A percentile compares a stretch with the other conserved stretches of the same genome.
These are phyloP conservation scores for Aspergillus proliferans DNA, from an alignment of 2,329 filamentous ascomycete genomes.

Conservation along the genomic window DNA sequence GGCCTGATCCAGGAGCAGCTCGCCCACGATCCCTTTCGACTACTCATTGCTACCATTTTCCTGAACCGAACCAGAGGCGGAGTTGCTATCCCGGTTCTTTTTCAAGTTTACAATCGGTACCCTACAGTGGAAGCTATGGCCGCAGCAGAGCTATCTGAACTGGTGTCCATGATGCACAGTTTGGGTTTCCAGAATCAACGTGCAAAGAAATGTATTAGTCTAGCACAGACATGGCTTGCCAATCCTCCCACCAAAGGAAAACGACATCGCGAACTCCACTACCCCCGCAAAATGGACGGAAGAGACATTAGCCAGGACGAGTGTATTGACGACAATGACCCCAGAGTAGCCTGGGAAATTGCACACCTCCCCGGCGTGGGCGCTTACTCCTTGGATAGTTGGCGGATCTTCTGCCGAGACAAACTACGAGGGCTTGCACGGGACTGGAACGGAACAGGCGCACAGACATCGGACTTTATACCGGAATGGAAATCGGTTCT, in stretches of 20 bases:
- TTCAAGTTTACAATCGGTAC: slow-evolving; percentile 60
- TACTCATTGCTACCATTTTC: slow-evolving; percentile 77
- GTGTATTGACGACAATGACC: slow-evolving; percentile 43
- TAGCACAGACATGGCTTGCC: slow-evolving; percentile 63
- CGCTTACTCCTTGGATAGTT: slow-evolving; percentile 78
- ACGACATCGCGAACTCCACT: slow-evolving; percentile 53
- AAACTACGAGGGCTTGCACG: slow-evolving; percentile 59
- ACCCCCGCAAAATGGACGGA: slow-evolving; percentile 47
- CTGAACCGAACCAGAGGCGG: slow-evolving; percentile 73
- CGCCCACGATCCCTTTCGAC: slow-evolving; percentile 66
- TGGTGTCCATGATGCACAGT: slow-evolving; percentile 59
- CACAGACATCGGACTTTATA: slow-evolving; percentile 51
- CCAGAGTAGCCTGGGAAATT: slow-evolving; percentile 67
- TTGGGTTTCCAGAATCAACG: slow-evolving; percentile 67
- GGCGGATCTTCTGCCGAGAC: slow-evolving; percentile 90
- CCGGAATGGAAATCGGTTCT: slow-evolving; percentile 87
- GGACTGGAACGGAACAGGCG: slow-evolving; percentile 59
- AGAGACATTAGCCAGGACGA: slow-evolving; percentile 44
- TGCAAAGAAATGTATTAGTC: slow-evolving; percentile 60
- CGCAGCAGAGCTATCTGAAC: slow-evolving; percentile 48
- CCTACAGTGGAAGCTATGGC: slow-evolving; percentile 61
- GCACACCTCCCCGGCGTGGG: slow-evolving; percentile 73
- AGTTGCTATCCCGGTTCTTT: slow-evolving; percentile 69
- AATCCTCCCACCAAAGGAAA: slow-evolving; percentile 55
- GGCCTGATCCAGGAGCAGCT: slow-evolving; percentile 81